Evolutionary conservation across 2,329 filamentous ascomycete species (phyloP).

Genomic region (Atkinsonella hypoxylon): DNA sequence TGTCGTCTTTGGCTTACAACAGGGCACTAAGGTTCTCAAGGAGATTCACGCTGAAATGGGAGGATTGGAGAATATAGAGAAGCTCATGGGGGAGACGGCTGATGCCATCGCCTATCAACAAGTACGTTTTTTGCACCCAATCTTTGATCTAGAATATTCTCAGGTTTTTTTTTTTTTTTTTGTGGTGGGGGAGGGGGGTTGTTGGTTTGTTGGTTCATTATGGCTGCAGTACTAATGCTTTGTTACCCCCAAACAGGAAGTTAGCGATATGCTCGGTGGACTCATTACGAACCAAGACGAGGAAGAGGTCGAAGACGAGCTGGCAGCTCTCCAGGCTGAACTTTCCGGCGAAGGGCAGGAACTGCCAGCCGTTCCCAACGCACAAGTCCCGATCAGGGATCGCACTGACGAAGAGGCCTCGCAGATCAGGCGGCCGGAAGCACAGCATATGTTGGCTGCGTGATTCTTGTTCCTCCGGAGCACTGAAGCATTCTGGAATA

Average conservation of each 20-base stretch:
- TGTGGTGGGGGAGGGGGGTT: too few relatives aligned
- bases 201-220: too few relatives aligned
- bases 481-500: neutral
- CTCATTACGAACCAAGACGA: conserved; percentile 91
- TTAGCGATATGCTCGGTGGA: conserved; percentile 81
- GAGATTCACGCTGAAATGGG: conserved; percentile 96
- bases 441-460: conserved; percentile 29
- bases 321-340: conserved; percentile 60
- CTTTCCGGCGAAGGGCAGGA: conserved; percentile 14
- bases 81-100: conserved; percentile 83
- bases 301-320: conserved; percentile 93
- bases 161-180: neutral
- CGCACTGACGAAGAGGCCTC: neutral
- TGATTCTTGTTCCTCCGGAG: conserved; percentile 1
- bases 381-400: conserved; percentile 17
- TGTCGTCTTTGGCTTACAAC: conserved; percentile 81
- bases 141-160: neutral
- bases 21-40: conserved; percentile 79
- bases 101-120: conserved; percentile 87
- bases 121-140: conserved; percentile 32
- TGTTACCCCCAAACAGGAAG: conserved; percentile 46
- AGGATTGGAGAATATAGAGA: conserved; percentile 85
- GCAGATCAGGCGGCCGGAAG: conserved; percentile 12
- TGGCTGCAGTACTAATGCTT: conserved; percentile 4
- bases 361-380: conserved; percentile 21